Percentiles rank a stretch among this genome's conserved stretches.
phyloP scores from a whole-genome alignment of 306 rosid species.

The Glycine tomentella region DNA sequence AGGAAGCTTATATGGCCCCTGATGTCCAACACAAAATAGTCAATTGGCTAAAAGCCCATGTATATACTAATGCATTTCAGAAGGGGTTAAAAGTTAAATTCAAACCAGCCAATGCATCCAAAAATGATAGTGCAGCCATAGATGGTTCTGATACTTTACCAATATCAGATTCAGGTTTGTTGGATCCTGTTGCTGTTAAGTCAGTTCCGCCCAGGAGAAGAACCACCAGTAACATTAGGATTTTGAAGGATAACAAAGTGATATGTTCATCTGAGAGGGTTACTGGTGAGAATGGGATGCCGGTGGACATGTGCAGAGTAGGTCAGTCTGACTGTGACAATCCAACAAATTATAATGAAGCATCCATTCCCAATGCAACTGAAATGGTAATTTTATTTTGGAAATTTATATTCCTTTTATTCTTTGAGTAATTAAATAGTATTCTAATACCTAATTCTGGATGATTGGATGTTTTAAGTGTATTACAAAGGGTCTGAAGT shows the following conservation, averaged over 20 bases:
- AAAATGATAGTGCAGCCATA: conserved; percentile 58
- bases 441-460: conserved; percentile 17
- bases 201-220: conserved; percentile 83
- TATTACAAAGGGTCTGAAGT: background rate
- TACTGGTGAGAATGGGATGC: conserved; percentile 51
- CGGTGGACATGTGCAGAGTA: conserved; percentile 47
- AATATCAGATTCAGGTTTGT: conserved; percentile 58
- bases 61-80: conserved; percentile 65
- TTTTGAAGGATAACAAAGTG: conserved; percentile 71
- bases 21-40: conserved; percentile 73
- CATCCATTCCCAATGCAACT: conserved; percentile 48
- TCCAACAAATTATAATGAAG: conserved; percentile 54
- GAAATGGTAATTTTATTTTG: conserved; percentile 58
- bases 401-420: background rate
- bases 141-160: conserved; percentile 60
- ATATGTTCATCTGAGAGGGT: conserved; percentile 61
- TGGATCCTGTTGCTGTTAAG: conserved; percentile 78
- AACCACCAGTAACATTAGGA: conserved; percentile 69
- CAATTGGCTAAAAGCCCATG: conserved; percentile 82
- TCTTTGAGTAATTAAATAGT: conserved; percentile 23
- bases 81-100: conserved; percentile 65
- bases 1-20: conserved; percentile 72
- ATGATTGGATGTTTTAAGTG: background rate
- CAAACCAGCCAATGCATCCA: conserved; percentile 59
- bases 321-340: conserved; percentile 56